These are phyloP conservation scores for Blepharisma undulans DNA, from an alignment of 169 alveolate genomes.

Conservation along the genomic window DNA sequence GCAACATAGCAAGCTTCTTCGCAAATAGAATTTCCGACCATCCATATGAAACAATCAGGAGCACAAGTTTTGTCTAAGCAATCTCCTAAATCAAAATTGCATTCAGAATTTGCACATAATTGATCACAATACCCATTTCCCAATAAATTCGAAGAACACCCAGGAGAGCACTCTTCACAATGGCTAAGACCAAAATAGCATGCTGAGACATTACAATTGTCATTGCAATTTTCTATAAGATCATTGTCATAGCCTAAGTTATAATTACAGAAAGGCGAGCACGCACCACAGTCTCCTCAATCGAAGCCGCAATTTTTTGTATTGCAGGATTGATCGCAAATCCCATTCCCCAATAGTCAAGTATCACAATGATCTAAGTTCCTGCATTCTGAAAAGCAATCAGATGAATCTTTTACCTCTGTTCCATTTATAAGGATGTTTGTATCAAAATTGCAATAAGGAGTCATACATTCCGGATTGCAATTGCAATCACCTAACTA, in stretches of 20 bases:
- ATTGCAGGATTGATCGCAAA: neutral
- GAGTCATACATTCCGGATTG: constrained; percentile 15
- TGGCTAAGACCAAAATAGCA: neutral
- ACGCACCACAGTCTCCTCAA: neutral
- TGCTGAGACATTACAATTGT: neutral
- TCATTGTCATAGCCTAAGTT: neutral
- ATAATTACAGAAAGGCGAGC: neutral
- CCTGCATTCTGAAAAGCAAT: neutral
- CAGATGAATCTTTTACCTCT: neutral
- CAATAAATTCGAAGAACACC: neutral
- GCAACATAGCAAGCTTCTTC: constrained; percentile 1
- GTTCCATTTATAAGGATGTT: neutral
- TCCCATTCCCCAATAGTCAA: neutral
- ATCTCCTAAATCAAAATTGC: neutral
- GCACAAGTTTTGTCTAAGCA: neutral
- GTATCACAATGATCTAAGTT: neutral
- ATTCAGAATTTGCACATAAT: neutral
- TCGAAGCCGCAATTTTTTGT: constrained; percentile 9
- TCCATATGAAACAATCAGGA: neutral
- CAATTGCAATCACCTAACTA: neutral
- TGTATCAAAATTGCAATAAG: constrained; percentile 16
- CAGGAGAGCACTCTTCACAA: neutral
- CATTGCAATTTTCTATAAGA: neutral
- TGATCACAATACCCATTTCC: neutral
- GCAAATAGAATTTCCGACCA: neutral